Percentiles rank a stretch among this genome's conserved stretches.
Conservation (phyloP, 2,329 filamentous ascomycete genomes). For the Gyromitra esculenta region DNA sequence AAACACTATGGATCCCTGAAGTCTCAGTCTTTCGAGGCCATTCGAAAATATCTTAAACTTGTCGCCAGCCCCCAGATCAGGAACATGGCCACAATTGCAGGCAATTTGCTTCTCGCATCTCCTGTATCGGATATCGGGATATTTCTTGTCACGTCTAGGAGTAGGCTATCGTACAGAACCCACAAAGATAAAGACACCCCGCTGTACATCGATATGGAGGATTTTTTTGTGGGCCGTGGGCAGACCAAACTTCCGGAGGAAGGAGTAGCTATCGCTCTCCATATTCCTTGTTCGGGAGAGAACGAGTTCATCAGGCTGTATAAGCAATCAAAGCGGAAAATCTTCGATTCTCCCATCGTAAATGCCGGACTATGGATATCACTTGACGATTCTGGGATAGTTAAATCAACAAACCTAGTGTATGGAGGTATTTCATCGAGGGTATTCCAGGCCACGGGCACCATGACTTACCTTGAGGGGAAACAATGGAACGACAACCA, state of each 20-base stretch:
- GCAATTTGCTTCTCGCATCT: conserved; percentile 91
- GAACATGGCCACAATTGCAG: conserved; percentile 96
- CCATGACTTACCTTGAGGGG: conserved; percentile 77
- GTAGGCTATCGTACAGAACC: conserved; percentile 79
- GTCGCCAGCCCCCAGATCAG: conserved; percentile 96
- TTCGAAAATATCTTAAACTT: conserved; percentile 91
- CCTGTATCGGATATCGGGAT: conserved; percentile 97
- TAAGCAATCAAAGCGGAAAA: conserved; percentile 96
- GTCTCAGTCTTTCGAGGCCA: conserved; percentile 86
- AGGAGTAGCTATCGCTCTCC: conserved; percentile 83
- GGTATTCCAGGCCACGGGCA: conserved; percentile 84
- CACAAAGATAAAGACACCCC: conserved; percentile 65
- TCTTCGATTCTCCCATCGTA: conserved; percentile 98
- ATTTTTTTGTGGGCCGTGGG: conserved; percentile 93
- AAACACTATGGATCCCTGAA: conserved; percentile 76
- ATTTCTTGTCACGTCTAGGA: conserved; percentile 86
- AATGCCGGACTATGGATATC: conserved; percentile 83
- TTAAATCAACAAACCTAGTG: conserved; percentile 80
- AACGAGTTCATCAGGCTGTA: conserved; percentile 89
- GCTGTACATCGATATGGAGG: conserved; percentile 68
- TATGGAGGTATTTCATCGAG: conserved; percentile 96
- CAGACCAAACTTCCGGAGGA: conserved; percentile 81
- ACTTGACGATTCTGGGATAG: conserved; percentile 73
- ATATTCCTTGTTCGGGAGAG: conserved; percentile 77
- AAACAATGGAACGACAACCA: conserved; percentile 81